Percentiles rank a stretch among this genome's conserved stretches.
Evolutionary conservation across 1,139 yeast species (phyloP).

Genomic region (Pichia norvegensis): DNA sequence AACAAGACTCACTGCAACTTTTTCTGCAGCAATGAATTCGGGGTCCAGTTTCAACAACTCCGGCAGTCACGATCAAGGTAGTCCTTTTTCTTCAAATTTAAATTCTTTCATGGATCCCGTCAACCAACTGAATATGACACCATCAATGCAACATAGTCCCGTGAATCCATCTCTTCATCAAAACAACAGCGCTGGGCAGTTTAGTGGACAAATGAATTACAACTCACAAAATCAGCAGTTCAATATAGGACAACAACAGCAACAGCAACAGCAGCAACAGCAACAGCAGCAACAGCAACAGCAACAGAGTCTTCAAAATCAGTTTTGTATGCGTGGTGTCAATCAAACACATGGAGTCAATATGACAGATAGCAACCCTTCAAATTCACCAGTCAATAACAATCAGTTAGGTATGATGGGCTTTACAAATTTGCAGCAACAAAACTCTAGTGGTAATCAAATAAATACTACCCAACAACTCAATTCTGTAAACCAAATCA

Average conservation of each 20-base stretch:
- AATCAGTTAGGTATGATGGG: neutral
- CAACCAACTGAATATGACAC: neutral
- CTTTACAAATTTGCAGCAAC: neutral
- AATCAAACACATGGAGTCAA: neutral
- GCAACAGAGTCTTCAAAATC: neutral
- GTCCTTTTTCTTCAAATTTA: slow-evolving; percentile 2
- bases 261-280: neutral
- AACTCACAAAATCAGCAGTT: neutral
- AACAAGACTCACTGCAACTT: neutral
- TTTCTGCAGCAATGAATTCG: neutral
- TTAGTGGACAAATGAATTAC: neutral
- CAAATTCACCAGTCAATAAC: neutral
- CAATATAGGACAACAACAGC: neutral
- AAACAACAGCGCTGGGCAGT: neutral
- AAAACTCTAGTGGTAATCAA: neutral
- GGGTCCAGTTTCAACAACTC: neutral
- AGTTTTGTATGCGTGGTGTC: neutral
- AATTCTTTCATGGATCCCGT: slow-evolving; percentile 3
- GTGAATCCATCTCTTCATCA: neutral
- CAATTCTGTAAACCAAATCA: slow-evolving; percentile 1
- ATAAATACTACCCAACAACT: neutral
- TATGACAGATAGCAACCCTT: neutral
- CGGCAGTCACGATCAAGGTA: neutral
- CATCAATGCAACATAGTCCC: neutral
- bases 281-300: neutral